A percentile compares a stretch with the other conserved stretches of the same genome.
phyloP scores from a whole-genome alignment of 108 stramenopile genomes.

The Bacterosira constricta region DNA sequence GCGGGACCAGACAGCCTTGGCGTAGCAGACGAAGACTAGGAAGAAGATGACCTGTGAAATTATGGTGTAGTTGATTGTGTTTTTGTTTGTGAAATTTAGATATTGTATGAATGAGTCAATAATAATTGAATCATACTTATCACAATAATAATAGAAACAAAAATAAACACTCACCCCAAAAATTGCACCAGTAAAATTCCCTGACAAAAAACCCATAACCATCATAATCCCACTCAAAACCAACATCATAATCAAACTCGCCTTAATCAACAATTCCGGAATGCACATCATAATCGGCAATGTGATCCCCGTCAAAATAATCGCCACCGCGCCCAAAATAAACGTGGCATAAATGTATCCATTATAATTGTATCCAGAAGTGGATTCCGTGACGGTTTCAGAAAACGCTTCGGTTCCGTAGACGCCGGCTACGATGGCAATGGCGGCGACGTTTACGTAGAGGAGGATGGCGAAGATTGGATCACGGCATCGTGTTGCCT shows the following conservation, averaged over 20 bases:
- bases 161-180: constrained; percentile 33
- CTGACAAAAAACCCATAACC: constrained; percentile 54
- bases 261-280: constrained; percentile 76
- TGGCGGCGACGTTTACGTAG: constrained; percentile 68
- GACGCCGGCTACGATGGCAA: constrained; percentile 50
- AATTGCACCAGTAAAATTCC: constrained; percentile 59
- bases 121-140: too few species aligned
- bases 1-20: constrained; percentile 51
- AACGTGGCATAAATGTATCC: constrained; percentile 64
- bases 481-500: constrained; percentile 74
- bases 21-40: constrained; percentile 61
- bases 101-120: too few species aligned
- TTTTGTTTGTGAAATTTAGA: not conserved
- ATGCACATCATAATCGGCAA: constrained; percentile 69
- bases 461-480: constrained; percentile 82
- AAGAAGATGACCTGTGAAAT: constrained; percentile 64
- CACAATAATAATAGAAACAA: not conserved
- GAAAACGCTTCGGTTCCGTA: constrained; percentile 60
- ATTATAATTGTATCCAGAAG: constrained; percentile 35
- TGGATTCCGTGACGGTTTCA: constrained; percentile 9
- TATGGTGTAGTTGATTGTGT: too few species aligned
- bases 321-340: constrained; percentile 45
- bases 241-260: constrained; percentile 64
- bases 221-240: constrained; percentile 53
- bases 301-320: constrained; percentile 55